Evolutionary conservation across 441 rosid species (phyloP).

Genomic region (Brassica balearica): DNA sequence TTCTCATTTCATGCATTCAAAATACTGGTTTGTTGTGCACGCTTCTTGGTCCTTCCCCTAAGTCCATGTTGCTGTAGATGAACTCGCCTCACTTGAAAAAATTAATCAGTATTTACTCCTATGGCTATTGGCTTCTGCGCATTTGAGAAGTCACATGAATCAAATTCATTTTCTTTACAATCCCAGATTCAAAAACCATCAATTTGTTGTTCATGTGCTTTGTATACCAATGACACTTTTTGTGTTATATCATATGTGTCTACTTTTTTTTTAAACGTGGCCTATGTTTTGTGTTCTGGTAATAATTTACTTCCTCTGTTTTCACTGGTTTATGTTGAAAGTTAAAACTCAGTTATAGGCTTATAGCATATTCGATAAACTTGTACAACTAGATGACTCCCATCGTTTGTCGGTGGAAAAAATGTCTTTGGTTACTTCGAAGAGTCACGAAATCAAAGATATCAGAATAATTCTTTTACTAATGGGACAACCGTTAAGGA

Average conservation of each 20-base stretch:
- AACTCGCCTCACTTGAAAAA: conserved; percentile 25
- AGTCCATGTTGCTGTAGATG: conserved; percentile 37
- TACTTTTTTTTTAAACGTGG: not conserved
- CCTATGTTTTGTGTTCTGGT: conserved; percentile 19
- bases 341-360: conserved; percentile 11
- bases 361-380: conserved; percentile 37
- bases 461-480: not conserved
- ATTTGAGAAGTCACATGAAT: conserved; percentile 29
- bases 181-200: conserved; percentile 31
- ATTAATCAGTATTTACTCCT: conserved; percentile 27
- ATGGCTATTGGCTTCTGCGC: conserved; percentile 31
- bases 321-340: conserved; percentile 14
- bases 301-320: conserved; percentile 20
- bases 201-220: conserved; percentile 33
- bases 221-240: conserved; percentile 28
- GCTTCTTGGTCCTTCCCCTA: conserved; percentile 26
- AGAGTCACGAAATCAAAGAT: no score
- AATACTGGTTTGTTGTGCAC: conserved; percentile 32
- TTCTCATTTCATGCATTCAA: conserved; percentile 16
- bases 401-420: conserved; percentile 6
- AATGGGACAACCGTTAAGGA: not conserved
- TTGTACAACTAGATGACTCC: conserved; percentile 38
- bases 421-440: no score
- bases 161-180: conserved; percentile 20
- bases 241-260: conserved; percentile 32